Evolutionary conservation across 169 alveolate genomes (phyloP).

Genomic region (Toxoplasma gondii): DNA sequence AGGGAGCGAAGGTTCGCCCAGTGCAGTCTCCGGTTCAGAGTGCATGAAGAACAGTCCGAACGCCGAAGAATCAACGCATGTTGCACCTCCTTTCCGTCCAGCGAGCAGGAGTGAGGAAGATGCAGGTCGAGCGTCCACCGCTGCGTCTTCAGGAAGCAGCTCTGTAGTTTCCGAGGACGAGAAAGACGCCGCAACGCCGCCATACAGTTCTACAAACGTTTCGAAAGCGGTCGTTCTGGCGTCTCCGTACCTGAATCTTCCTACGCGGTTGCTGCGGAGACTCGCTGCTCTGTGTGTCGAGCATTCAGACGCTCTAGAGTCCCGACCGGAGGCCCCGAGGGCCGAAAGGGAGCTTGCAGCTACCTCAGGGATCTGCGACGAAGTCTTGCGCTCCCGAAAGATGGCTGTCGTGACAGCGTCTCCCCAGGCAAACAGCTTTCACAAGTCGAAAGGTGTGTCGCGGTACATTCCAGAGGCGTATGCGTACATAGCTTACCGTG

Average conservation of each 20-base stretch:
- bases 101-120: neutral
- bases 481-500: neutral
- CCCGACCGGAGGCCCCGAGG: neutral
- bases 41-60: neutral
- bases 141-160: too few species aligned
- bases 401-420: conserved; percentile 51
- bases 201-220: neutral
- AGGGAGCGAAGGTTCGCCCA: neutral
- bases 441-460: conserved; percentile 44
- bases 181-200: neutral
- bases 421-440: conserved; percentile 64
- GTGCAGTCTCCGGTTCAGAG: neutral
- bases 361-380: neutral
- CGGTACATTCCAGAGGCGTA: conserved; percentile 49
- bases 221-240: conserved; percentile 7
- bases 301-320: conserved; percentile 20
- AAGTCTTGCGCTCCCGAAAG: neutral
- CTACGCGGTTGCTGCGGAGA: conserved; percentile 20
- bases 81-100: neutral
- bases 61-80: neutral
- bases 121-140: too few species aligned
- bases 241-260: conserved; percentile 45
- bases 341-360: neutral
- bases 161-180: neutral
- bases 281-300: neutral